phyloP scores from a whole-genome alignment of 495 filamentous ascomycete species.

The Aspergillus biplanus region DNA sequence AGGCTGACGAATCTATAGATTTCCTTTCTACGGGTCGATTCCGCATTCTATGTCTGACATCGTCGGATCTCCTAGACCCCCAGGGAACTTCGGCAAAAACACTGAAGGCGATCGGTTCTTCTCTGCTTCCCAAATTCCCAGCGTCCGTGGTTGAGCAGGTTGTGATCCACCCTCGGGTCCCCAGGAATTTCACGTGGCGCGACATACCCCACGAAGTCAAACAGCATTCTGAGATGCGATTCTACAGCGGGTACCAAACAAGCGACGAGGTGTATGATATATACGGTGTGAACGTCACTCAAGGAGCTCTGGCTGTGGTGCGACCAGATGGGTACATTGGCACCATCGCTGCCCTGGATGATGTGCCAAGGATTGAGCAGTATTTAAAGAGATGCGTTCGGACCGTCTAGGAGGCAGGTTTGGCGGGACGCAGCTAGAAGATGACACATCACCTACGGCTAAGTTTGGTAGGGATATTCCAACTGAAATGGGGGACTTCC shows the following conservation, averaged over 20 bases:
- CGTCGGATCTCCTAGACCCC: slow-evolving; percentile 36
- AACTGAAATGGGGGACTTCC: background rate
- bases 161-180: slow-evolving; percentile 59
- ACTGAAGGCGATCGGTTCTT: slow-evolving; percentile 40
- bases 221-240: slow-evolving; percentile 56
- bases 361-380: slow-evolving; percentile 46
- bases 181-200: slow-evolving; percentile 54
- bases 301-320: slow-evolving; percentile 62
- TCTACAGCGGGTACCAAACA: slow-evolving; percentile 69
- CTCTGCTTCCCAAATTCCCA: slow-evolving; percentile 45
- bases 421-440: background rate
- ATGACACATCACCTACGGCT: slow-evolving; percentile 1
- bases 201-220: slow-evolving; percentile 63
- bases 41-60: slow-evolving; percentile 50
- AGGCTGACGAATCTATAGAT: slow-evolving; percentile 25
- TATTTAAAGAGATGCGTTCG: slow-evolving; percentile 38
- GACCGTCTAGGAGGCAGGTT: slow-evolving; percentile 16
- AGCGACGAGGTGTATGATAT: slow-evolving; percentile 64
- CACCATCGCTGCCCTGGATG: slow-evolving; percentile 58
- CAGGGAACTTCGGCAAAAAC: slow-evolving; percentile 33
- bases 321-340: slow-evolving; percentile 72
- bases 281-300: slow-evolving; percentile 62
- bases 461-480: background rate
- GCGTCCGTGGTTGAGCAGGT: slow-evolving; percentile 60
- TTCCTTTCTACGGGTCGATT: slow-evolving; percentile 50